These are phyloP conservation scores for Cajanus cajan DNA, from an alignment of 306 rosid genomes.

Conservation along the genomic window DNA sequence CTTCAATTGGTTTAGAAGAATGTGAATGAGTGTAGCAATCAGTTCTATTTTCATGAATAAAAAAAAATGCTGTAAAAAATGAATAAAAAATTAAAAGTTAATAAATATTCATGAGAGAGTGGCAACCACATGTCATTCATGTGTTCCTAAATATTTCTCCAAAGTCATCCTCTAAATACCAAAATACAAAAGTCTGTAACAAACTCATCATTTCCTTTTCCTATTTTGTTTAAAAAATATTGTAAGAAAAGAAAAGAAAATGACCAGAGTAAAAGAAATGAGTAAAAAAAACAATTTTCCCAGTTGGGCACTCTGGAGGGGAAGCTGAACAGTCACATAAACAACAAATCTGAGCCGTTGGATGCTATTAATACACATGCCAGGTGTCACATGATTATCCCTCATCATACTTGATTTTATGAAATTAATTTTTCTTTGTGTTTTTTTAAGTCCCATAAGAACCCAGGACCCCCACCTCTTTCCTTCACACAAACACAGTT, in stretches of 20 bases:
- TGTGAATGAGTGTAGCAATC: too few species aligned
- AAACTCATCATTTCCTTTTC: conserved; percentile 41
- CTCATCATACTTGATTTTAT: too few species aligned
- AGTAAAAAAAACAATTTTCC: background rate
- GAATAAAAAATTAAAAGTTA: background rate
- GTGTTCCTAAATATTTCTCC: conserved; percentile 10
- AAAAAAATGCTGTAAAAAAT: background rate
- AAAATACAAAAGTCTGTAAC: conserved; percentile 39
- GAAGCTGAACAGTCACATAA: conserved; percentile 53
- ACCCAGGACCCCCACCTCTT: background rate
- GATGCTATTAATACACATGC: conserved; percentile 29
- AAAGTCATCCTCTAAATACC: conserved; percentile 25
- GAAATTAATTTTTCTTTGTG: background rate
- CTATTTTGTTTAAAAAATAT: background rate
- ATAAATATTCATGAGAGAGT: background rate
- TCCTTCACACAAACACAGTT: background rate
- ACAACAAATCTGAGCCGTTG: conserved; percentile 35
- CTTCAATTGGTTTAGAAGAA: too few species aligned
- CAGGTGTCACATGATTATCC: conserved; percentile 22
- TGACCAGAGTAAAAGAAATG: background rate
- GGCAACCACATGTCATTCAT: conserved; percentile 31
- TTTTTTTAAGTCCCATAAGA: conserved; percentile 26
- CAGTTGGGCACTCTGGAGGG: background rate
- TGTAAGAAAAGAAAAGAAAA: background rate
- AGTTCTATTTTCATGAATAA: too few species aligned